Percentiles rank a stretch among this genome's conserved stretches.
Evolutionary conservation across 129 eudicot species (phyloP).

Genomic region (Helianthus annuus): HanXRQr2.0-SUNRISE NC_035435.2:26864384-26864883

Average conservation of each 20-base stretch:
- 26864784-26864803: too few species aligned
- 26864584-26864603: conserved; percentile 45
- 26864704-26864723: too few species aligned
- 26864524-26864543: conserved; percentile 56
- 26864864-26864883: too few species aligned
- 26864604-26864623: conserved; percentile 47
- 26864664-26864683: too few species aligned
- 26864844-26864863: too few species aligned
- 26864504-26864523: neutral
- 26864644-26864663: neutral
- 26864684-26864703: too few species aligned
- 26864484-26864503: neutral
- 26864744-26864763: too few species aligned
- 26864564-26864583: conserved; percentile 19
- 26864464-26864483: neutral
- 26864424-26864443: conserved; percentile 43
- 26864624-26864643: conserved; percentile 41
- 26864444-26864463: neutral
- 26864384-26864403: conserved; percentile 42
- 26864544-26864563: conserved; percentile 42
- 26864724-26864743: too few species aligned
- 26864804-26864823: too few species aligned
- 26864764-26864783: too few species aligned
- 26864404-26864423: conserved; percentile 59
- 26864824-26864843: too few species aligned